phyloP scores from a whole-genome alignment of 164 flowering plant genomes.

The Tetracentron sinense region DNA sequence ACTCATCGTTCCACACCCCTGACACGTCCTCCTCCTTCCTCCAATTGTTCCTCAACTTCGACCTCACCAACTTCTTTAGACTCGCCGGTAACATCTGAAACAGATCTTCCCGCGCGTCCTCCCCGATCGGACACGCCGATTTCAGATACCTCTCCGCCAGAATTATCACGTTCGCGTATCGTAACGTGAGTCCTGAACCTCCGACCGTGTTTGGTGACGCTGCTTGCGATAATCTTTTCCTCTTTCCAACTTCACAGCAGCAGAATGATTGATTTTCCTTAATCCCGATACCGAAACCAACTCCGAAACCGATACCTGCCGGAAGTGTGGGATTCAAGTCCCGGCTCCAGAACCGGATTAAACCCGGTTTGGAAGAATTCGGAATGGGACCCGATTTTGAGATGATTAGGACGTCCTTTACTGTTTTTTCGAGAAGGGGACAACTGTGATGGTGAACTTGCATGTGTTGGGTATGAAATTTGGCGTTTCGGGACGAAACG shows the following conservation, averaged over 20 bases:
- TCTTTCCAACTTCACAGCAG: slow-evolving; percentile 1
- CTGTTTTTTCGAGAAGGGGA: background rate
- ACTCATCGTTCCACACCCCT: slow-evolving; percentile 17
- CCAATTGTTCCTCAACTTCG: slow-evolving; percentile 39
- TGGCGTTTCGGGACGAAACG: slow-evolving; percentile 7
- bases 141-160: slow-evolving; percentile 36
- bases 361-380: slow-evolving; percentile 8
- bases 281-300: slow-evolving; percentile 10
- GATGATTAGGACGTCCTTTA: background rate
- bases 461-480: slow-evolving; percentile 3
- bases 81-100: slow-evolving; percentile 61
- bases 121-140: slow-evolving; percentile 23
- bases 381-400: slow-evolving; percentile 34
- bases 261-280: slow-evolving; percentile 8
- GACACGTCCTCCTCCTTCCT: slow-evolving; percentile 14
- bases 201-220: slow-evolving; percentile 61
- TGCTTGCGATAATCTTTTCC: slow-evolving; percentile 22
- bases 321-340: slow-evolving; percentile 10
- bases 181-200: slow-evolving; percentile 53
- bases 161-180: slow-evolving; percentile 65
- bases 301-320: slow-evolving; percentile 8
- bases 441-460: background rate
- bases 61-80: slow-evolving; percentile 32
- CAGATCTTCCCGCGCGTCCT: slow-evolving; percentile 34
- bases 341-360: slow-evolving; percentile 26